Conservation (phyloP, 192 early-diverging fungal genomes). For the Podila epicladia region DNA sequence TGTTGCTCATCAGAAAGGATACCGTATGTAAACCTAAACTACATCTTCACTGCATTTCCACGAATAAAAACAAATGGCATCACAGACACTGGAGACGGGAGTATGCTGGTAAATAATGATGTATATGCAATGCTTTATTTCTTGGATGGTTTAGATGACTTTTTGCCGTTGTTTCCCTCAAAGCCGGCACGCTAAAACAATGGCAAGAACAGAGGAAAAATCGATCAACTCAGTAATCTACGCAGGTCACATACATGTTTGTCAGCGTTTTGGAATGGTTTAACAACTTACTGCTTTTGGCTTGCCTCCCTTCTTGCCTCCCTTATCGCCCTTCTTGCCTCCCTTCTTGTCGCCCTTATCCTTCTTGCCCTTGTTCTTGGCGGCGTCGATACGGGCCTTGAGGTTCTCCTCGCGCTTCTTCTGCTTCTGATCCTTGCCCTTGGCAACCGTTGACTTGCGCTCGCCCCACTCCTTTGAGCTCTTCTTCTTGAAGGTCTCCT, state of each 20-base stretch:
- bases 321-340: slow-evolving; percentile 23
- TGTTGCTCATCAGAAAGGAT: slow-evolving; percentile 17
- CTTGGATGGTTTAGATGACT: slow-evolving; percentile 52
- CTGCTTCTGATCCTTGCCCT: slow-evolving; percentile 71
- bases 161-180: slow-evolving; percentile 49
- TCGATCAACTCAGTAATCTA: no score
- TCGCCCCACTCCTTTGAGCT: slow-evolving; percentile 85
- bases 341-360: slow-evolving; percentile 63
- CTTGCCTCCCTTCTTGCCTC: slow-evolving; percentile 50
- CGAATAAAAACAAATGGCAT: neutral
- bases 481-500: slow-evolving; percentile 86
- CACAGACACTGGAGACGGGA: neutral
- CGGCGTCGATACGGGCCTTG: slow-evolving; percentile 79
- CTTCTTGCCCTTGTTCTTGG: slow-evolving; percentile 78
- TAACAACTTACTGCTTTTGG: slow-evolving; percentile 47
- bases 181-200: slow-evolving; percentile 41
- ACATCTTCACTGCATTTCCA: neutral
- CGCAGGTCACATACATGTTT: neutral
- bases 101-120: neutral
- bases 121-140: slow-evolving; percentile 48
- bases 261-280: neutral
- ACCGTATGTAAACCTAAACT: slow-evolving; percentile 1
- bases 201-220: neutral
- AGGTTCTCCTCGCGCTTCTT: slow-evolving; percentile 90
- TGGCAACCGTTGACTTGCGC: slow-evolving; percentile 71